Conservation (phyloP, 192 early-diverging fungal species). For the Coemansia sp. region DNA sequence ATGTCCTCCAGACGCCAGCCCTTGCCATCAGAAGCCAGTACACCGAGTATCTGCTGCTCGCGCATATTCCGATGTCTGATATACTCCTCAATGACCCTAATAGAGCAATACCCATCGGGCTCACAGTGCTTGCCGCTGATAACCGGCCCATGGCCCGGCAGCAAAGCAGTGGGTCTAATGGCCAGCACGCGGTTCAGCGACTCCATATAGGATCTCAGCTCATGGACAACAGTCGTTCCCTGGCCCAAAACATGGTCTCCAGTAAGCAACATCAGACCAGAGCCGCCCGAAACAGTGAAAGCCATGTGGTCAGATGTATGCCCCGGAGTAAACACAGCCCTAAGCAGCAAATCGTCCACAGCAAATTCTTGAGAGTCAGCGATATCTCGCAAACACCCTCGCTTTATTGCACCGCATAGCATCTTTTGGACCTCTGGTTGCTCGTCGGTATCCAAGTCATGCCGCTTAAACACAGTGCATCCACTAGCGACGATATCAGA, state of each 20-base stretch:
- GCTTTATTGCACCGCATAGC: neutral
- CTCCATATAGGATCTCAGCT: constrained; percentile 66
- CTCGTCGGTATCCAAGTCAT: neutral
- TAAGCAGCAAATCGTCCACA: constrained; percentile 60
- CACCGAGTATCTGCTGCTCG: constrained; percentile 69
- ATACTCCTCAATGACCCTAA: constrained; percentile 66
- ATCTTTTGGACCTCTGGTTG: constrained; percentile 1
- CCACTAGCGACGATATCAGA: constrained; percentile 9
- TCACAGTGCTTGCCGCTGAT: constrained; percentile 42
- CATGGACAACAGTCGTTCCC: constrained; percentile 77
- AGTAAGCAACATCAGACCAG: constrained; percentile 56
- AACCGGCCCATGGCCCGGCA: constrained; percentile 80
- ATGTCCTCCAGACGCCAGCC: constrained; percentile 33
- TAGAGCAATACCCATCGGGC: constrained; percentile 46
- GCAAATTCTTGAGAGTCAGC: constrained; percentile 62
- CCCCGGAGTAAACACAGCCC: constrained; percentile 74
- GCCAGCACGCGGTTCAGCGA: constrained; percentile 59
- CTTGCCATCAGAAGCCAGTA: constrained; percentile 29
- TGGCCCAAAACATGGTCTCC: constrained; percentile 84
- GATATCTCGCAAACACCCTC: constrained; percentile 24
- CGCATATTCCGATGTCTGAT: constrained; percentile 73
- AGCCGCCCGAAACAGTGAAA: constrained; percentile 62
- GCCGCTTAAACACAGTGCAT: constrained; percentile 34
- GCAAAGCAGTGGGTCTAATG: constrained; percentile 46
- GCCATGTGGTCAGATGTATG: constrained; percentile 78